Conservation (phyloP, 306 rosid species). For the Geum urbanum region DNA sequence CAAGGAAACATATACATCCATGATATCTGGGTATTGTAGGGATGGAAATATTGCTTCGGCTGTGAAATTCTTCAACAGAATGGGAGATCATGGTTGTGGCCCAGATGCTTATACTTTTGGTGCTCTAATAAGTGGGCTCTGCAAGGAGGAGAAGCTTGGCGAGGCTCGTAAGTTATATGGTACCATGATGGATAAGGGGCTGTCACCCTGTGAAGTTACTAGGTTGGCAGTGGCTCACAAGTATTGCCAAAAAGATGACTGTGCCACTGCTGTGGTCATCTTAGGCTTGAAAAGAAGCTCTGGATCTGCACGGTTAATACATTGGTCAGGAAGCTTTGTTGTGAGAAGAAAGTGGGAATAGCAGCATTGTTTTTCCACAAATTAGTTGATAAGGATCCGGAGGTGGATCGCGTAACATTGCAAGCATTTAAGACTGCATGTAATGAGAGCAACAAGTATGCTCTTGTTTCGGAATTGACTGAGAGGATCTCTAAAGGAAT, state of each 20-base stretch:
- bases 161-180: conserved; percentile 64
- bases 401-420: conserved; percentile 64
- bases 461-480: conserved; percentile 68
- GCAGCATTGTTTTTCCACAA: conserved; percentile 80
- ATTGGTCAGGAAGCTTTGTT: conserved; percentile 70
- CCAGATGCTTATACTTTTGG: conserved; percentile 67
- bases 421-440: conserved; percentile 79
- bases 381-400: conserved; percentile 54
- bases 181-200: conserved; percentile 65
- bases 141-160: conserved; percentile 62
- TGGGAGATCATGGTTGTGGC: conserved; percentile 63
- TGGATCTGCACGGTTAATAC: conserved; percentile 71
- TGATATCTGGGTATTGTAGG: conserved; percentile 81
- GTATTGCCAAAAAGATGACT: conserved; percentile 64
- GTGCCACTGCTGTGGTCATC: conserved; percentile 59
- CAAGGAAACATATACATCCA: conserved; percentile 76
- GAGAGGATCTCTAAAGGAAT: conserved; percentile 55
- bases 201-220: conserved; percentile 84
- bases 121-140: conserved; percentile 82
- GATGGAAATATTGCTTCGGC: conserved; percentile 57
- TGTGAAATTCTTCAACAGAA: conserved; percentile 49
- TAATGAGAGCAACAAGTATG: conserved; percentile 73
- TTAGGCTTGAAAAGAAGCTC: conserved; percentile 59
- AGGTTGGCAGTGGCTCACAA: conserved; percentile 73
- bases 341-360: conserved; percentile 73